A percentile compares a stretch with the other conserved stretches of the same genome.
These are phyloP conservation scores for Talaromyces trachyspermus DNA, from an alignment of 495 filamentous ascomycete genomes.

Conservation along the genomic window DNA sequence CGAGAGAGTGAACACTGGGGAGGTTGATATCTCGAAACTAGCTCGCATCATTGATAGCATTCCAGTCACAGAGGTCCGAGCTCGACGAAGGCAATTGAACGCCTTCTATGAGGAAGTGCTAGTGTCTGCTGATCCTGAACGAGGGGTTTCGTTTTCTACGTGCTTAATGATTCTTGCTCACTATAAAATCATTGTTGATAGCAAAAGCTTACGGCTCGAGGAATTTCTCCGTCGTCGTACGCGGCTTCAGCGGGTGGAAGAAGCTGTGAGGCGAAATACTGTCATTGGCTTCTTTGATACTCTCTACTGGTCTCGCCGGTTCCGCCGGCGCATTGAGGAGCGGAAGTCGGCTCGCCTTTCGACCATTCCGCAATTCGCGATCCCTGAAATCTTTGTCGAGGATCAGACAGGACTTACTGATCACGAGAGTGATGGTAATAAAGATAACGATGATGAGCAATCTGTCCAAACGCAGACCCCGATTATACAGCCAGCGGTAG, in stretches of 20 bases:
- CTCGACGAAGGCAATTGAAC: conserved; percentile 71
- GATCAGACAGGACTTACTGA: no score
- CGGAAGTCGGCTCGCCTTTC: conserved; percentile 69
- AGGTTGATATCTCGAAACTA: conserved; percentile 70
- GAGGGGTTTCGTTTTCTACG: conserved; percentile 85
- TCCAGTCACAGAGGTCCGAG: conserved; percentile 64
- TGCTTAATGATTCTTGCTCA: conserved; percentile 97
- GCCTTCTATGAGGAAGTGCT: conserved; percentile 94
- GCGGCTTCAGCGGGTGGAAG: conserved; percentile 89
- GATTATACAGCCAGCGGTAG: conserved; percentile 3
- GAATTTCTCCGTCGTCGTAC: conserved; percentile 90
- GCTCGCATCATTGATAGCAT: conserved; percentile 68
- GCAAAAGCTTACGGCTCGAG: conserved; percentile 85
- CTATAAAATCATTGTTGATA: conserved; percentile 98
- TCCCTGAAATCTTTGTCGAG: conserved; percentile 89
- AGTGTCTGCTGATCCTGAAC: conserved; percentile 80
- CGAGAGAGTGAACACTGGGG: conserved; percentile 44
- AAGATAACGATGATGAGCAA: conserved; percentile 11
- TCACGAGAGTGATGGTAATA: no score
- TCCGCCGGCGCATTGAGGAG: conserved; percentile 61
- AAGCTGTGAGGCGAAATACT: conserved; percentile 80
- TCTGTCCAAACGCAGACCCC: conserved; percentile 10
- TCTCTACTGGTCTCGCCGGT: conserved; percentile 78
- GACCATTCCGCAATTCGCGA: conserved; percentile 67
- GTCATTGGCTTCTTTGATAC: conserved; percentile 96